phyloP scores from a whole-genome alignment of 108 stramenopile species.

The Skeletonema menzelii region DNA sequence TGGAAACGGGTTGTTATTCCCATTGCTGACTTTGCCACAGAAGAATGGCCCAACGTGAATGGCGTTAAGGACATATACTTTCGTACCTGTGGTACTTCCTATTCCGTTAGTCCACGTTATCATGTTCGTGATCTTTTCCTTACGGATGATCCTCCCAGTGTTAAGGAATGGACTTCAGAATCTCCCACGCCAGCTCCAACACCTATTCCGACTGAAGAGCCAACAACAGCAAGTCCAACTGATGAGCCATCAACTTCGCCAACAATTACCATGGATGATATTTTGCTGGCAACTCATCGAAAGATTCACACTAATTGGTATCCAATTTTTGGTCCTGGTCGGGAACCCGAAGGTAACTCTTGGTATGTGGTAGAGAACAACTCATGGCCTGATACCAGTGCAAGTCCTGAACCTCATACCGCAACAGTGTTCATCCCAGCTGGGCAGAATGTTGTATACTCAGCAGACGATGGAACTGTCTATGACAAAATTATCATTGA shows the following conservation, averaged over 20 bases:
- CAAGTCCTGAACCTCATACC: background rate
- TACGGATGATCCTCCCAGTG: too few relatives aligned
- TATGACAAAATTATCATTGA: constrained; percentile 17
- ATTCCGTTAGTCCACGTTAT: background rate
- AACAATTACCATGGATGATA: background rate
- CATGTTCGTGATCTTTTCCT: background rate
- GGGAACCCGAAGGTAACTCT: constrained; percentile 4
- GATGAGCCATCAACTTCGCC: too few relatives aligned
- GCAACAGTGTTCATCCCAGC: background rate
- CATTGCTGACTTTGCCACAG: constrained; percentile 2
- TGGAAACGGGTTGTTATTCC: constrained; percentile 20
- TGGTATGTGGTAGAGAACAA: constrained; percentile 4
- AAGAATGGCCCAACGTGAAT: constrained; percentile 14
- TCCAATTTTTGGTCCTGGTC: constrained; percentile 3
- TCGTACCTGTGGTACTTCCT: constrained; percentile 15
- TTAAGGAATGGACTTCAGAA: too few relatives aligned
- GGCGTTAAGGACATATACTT: constrained; percentile 12
- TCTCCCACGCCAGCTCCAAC: too few relatives aligned
- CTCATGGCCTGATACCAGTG: background rate
- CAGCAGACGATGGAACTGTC: background rate
- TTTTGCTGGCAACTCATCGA: constrained; percentile 5
- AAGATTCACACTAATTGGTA: constrained; percentile 7
- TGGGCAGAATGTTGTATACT: background rate
- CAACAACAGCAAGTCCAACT: too few relatives aligned
- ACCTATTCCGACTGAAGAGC: too few relatives aligned